Base-by-base conservation (phyloP, 2,329 filamentous ascomycete genomes). In the Exophiala spinifera region DNA sequence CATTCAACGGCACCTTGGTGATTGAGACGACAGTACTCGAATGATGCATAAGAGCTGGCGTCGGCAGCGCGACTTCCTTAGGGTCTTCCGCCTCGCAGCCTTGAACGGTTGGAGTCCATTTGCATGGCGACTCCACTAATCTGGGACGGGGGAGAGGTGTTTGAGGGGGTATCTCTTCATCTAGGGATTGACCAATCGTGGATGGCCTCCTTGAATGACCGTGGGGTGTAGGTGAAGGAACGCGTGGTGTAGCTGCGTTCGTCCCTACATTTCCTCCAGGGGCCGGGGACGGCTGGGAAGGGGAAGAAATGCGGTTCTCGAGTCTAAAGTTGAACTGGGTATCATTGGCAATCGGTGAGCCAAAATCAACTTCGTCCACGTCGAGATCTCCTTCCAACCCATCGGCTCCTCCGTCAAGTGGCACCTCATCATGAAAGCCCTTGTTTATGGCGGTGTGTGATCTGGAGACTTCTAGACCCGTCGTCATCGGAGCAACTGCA, bases 281-380 rank as follows among this genome's bases (percentile, higher is more conserved):
- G 7, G 28, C 10, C 28, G 7, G 28, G 8, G 42, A 20, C 19
- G 47, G 43, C 19, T 15, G 42, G n/a, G 43, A 31, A 3, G 60
- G 56, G 25, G 57, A 63, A 19, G 53, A 61, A 3, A 59, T 33
- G 17, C 59, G 57, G 21, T 60, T 33, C 23, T 51, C 28, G n/a
- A 63, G 36, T 6, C 53, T 42, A 17, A 49, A 36, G 46, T 60
- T 61, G 52, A 60, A 63, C 28, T 61, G 61, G 20, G 59, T 63
- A 46, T 63, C 61, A 33, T 63, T 63, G 11, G 46, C 47, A 31
- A 63, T 55, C 20, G 59, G 61, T 10, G 61, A 60, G 6, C 59
- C 59, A 42, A 63, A 55, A 25, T 58, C 59, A 6, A 34, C 10
- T 14, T 59, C 52, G 8, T 51, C 52, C 11, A 13, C 15, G 21